Evolutionary conservation across 345 rosid species (phyloP).

Genomic region (Balakata baccata): DNA sequence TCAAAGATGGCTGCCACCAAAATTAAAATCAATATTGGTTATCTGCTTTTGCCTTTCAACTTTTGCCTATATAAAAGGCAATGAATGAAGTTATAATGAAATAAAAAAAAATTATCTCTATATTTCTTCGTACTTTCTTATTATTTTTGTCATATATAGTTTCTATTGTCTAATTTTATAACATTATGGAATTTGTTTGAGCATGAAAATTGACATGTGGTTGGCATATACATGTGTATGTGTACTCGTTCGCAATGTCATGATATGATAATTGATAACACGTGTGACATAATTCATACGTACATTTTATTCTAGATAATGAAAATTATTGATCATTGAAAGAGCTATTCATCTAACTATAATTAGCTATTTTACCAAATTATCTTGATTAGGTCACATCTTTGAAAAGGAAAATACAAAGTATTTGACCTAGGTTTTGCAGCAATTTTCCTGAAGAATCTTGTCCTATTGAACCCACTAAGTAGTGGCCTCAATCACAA

Average conservation of each 20-base stretch:
- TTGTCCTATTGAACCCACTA: constrained; percentile 17
- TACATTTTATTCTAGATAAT: neutral
- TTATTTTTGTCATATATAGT: too few relatives aligned
- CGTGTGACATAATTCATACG: neutral
- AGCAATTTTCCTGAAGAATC: constrained; percentile 7
- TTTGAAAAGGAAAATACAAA: constrained; percentile 14
- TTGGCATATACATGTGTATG: too few relatives aligned
- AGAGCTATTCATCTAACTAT: constrained; percentile 26
- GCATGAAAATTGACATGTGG: too few relatives aligned
- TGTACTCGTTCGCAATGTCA: neutral
- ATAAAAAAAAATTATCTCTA: too few relatives aligned
- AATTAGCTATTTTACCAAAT: constrained; percentile 1
- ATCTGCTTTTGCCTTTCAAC: too few relatives aligned
- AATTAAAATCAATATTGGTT: too few relatives aligned
- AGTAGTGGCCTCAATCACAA: constrained; percentile 9
- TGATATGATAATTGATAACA: neutral
- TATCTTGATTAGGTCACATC: constrained; percentile 8
- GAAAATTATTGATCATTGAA: constrained; percentile 15
- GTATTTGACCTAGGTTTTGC: constrained; percentile 18
- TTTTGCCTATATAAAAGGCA: too few relatives aligned
- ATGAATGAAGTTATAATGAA: too few relatives aligned
- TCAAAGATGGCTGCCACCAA: too few relatives aligned
- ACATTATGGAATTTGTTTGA: too few relatives aligned
- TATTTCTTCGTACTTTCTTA: too few relatives aligned
- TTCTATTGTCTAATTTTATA: too few relatives aligned